Conservation (phyloP, 345 rosid genomes). For the Acer saccharum region DNA sequence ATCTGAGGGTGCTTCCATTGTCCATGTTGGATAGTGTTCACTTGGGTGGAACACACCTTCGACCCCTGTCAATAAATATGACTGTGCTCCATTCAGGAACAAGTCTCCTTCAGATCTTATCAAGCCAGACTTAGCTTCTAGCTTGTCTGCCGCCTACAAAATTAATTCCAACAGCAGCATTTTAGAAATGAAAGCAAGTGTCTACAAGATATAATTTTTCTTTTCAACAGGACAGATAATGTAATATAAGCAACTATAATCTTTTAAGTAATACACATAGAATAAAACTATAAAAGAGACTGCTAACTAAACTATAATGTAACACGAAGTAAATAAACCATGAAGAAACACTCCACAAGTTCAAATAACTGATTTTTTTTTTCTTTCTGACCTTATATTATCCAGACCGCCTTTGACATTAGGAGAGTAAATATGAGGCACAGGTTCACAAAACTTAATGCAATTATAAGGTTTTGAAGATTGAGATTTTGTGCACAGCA, state of each 20-base stretch:
- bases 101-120: conserved; percentile 63
- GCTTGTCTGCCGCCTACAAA: conserved; percentile 57
- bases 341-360: neutral
- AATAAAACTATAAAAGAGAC: neutral
- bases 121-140: conserved; percentile 55
- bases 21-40: conserved; percentile 58
- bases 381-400: neutral
- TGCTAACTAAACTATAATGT: neutral
- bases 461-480: neutral
- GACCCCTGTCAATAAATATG: conserved; percentile 42
- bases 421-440: too few species aligned
- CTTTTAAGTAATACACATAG: neutral
- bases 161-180: conserved; percentile 19
- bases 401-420: too few species aligned
- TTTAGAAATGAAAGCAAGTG: conserved; percentile 6
- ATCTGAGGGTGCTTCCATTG: conserved; percentile 55
- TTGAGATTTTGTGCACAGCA: neutral
- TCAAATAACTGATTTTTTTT: neutral
- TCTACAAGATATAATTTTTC: neutral
- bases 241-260: neutral
- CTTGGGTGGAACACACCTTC: conserved; percentile 58
- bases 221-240: neutral
- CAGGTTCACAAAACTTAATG: too few species aligned
- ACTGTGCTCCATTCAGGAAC: conserved; percentile 61
- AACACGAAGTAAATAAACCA: neutral